These are phyloP conservation scores for Podospora pseudocomata DNA, from an alignment of 495 filamentous ascomycete genomes.

Conservation along the genomic window DNA sequence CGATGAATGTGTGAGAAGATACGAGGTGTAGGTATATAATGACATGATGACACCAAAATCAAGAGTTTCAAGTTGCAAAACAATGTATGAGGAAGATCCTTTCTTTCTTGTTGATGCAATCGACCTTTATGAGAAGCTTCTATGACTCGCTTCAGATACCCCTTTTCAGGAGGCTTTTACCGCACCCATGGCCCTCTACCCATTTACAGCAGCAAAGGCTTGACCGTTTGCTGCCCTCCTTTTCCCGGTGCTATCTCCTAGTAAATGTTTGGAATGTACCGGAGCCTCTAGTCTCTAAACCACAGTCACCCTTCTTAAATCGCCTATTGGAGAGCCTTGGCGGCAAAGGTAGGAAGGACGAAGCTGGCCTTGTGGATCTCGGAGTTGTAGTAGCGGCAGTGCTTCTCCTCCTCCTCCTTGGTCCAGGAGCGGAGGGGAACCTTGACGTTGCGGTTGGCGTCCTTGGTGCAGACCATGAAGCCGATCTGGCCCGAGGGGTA, in stretches of 20 bases:
- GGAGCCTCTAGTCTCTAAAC: not conserved
- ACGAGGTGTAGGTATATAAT: not conserved
- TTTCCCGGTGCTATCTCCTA: constrained; percentile 7
- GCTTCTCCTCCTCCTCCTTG: constrained; percentile 82
- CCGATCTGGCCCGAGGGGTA: constrained; percentile 99
- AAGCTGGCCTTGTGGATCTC: constrained; percentile 94
- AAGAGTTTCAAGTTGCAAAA: not conserved
- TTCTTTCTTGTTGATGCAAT: constrained; percentile 8
- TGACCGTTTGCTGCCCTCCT: constrained; percentile 9
- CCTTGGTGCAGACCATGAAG: constrained; percentile 99
- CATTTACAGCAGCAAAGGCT: not conserved
- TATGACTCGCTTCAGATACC: not conserved
- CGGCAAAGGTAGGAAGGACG: constrained; percentile 86
- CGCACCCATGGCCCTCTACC: not conserved
- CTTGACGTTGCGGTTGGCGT: constrained; percentile 73
- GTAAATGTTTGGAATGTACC: not conserved
- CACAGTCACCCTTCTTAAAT: not conserved
- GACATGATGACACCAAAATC: not conserved
- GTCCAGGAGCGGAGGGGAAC: constrained; percentile 76
- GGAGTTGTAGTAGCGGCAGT: constrained; percentile 93
- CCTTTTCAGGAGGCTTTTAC: constrained; percentile 7
- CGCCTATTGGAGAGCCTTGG: constrained; percentile 62
- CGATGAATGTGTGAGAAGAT: not conserved
- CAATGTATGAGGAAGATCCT: not conserved
- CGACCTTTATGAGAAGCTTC: not conserved